Evolutionary conservation across 495 filamentous ascomycete species (phyloP), one percentile per base, ranked within the genome.

Genomic region (Neurospora sp.): DNA sequence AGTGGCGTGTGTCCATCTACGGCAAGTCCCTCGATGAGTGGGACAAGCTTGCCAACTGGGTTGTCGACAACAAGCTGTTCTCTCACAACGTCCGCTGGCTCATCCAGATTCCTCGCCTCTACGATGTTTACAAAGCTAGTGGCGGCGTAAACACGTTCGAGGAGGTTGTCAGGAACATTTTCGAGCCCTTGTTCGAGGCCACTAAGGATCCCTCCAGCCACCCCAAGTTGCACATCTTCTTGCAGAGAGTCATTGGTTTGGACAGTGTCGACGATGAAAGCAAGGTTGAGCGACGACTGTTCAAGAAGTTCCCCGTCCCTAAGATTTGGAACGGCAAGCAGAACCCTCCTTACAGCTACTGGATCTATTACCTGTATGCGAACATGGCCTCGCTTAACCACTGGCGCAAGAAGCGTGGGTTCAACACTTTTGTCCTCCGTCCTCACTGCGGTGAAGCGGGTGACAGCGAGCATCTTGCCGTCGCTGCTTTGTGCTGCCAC

Each of bases 181-280:
- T 98, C 83, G 89, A 93, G 79, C 96, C 96, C 3, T 85, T 99
- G 14, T 99, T 97, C 73, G 96, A 98, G 80, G 96, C 94, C 54
- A 98, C 96, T 14, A 89, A 92, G 78, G 88, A 97, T 77, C 96
- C 96, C 4, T 84, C 83, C 14, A 94, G 89, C 73, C 94, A 98
- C 78, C 92, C 93, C 6, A 96, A 99, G 79, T 89, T 99, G 38
- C 96, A 99, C 81, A 85, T 98, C 18, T 98, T 99, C 82, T 79
- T 99, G 44, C 94, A 98, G 81, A 87, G 96, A 66, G 96, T 99
- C 18, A 92, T 99, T 78, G 96, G 96, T 11, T 94, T 99, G 77
- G 96, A 99, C 79, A 97, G 93, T 81, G 96, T 99, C 62, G 96
- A 99, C 79, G 96, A 99, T 77, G 96, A 99, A 82, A 98, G 94